Conservation (phyloP, 2,329 filamentous ascomycete genomes). For the Thielaviopsis euricoi region DNA sequence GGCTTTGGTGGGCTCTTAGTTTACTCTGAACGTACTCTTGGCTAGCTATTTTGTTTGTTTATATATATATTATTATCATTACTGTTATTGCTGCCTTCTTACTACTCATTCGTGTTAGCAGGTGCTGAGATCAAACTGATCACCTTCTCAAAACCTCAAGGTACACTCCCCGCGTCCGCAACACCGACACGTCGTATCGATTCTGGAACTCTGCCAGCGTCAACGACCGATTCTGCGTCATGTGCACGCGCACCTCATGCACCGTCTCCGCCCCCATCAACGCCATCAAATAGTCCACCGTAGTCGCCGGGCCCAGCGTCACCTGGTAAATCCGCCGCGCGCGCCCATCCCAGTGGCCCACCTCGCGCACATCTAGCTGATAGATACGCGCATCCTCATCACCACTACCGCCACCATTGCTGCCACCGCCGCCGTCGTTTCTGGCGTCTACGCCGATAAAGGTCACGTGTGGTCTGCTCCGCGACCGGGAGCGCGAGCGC, state of each 20-base stretch:
- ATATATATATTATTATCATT: neutral
- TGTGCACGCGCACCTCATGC: slow-evolving; percentile 1
- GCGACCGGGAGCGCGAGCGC: neutral
- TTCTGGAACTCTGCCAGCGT: neutral
- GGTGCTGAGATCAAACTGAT: neutral
- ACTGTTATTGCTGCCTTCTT: too few relatives aligned
- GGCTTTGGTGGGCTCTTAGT: neutral
- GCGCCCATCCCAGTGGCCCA: neutral
- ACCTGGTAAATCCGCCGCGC: neutral
- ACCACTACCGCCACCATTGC: neutral
- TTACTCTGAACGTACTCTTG: neutral
- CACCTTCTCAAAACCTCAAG: neutral
- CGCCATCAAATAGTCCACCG: neutral
- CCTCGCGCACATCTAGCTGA: slow-evolving; percentile 1
- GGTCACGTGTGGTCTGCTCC: neutral
- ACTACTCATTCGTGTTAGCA: neutral
- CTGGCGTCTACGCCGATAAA: neutral
- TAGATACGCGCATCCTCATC: neutral
- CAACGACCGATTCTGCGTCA: neutral
- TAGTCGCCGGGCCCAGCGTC: neutral
- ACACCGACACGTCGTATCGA: neutral
- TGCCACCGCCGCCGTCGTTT: too few relatives aligned
- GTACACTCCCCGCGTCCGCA: slow-evolving; percentile 1
- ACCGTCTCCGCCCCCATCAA: neutral
- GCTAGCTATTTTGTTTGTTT: neutral